Base-by-base conservation (phyloP, 2,329 filamentous ascomycete genomes). In the Arthrobotrys conoides region DNA sequence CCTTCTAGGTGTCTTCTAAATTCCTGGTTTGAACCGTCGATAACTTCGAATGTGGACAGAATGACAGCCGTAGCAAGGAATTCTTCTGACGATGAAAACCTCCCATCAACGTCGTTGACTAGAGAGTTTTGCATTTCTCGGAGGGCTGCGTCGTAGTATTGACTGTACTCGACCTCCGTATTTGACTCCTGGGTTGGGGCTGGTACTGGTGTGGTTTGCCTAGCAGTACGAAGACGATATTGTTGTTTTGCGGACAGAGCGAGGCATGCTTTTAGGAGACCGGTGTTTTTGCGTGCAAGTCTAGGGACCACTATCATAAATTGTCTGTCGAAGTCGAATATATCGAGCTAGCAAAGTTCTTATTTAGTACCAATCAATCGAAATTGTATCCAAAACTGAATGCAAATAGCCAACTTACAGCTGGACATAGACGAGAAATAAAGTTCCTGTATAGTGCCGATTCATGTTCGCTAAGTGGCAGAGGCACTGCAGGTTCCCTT, bases 1-100 rank as follows among this genome's bases (percentile, higher is more conserved):
- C 83, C 83, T 68, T 83, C 80, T 4, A 83, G 79, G 44, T 83
- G 83, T 22, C 81, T 59, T 53, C 83, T 80, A 81, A 83, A 83
- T 44, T 83, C 82, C 27, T 80, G 81, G 14, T 81, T 81, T 5
- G 82, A 83, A 10, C 81, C 82, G 36, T 83, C 81, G 1, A 83
- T 82, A 81, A 83, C 83, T 61, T 83, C 83, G 51, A 83, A 83
- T 0, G 83, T 80, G 0, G 82, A 83, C 44, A 80, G 80, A 59
- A 83, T 82, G 70, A 69, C 79, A 22, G 82, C 80, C 0, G 82
- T 83, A 14, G 83, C 81, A 6, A 83, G 75, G 0, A 84, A 80
- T 65, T 84, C 83, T 22, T 78, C 75, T 9, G 75, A 78, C 5
- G 75, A 78, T 27, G 75, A 68, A 38, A 78, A 78, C 33, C 68